phyloP scores from a whole-genome alignment of 2,329 filamentous ascomycete genomes.

The Nigrospora sphaerica region DNA sequence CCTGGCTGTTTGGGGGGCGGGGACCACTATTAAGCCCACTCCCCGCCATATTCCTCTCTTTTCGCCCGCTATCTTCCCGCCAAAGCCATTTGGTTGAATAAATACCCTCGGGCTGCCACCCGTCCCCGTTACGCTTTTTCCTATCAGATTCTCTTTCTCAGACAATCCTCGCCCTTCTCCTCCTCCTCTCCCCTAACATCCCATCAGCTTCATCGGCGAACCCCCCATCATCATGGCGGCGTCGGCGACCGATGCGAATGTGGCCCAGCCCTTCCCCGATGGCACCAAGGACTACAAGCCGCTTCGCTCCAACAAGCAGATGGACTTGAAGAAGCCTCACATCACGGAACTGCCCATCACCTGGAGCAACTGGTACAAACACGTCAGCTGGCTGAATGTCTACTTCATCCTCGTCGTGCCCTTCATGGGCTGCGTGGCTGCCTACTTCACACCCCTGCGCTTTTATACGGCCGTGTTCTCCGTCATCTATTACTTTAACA shows the following conservation, averaged over 20 bases:
- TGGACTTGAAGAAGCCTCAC: conserved; percentile 64
- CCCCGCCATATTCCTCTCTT: too few relatives aligned
- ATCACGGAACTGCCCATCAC: conserved; percentile 81
- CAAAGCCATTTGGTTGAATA: background rate
- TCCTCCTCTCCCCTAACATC: background rate
- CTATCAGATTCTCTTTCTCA: background rate
- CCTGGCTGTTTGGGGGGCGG: too few relatives aligned
- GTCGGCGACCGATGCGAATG: conserved; percentile 29
- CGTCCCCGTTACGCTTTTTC: background rate
- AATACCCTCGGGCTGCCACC: background rate
- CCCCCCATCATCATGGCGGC: background rate
- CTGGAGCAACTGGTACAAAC: conserved; percentile 78
- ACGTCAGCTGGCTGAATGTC: conserved; percentile 91
- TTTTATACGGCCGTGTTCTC: conserved; percentile 34
- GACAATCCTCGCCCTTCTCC: background rate
- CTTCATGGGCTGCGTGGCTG: conserved; percentile 61
- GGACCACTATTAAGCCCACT: too few relatives aligned
- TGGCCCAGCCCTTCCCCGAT: conserved; percentile 36
- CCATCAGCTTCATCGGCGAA: background rate
- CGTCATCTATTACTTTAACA: conserved; percentile 27
- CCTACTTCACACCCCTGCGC: conserved; percentile 65
- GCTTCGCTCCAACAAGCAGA: conserved; percentile 32
- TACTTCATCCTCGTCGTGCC: conserved; percentile 74
- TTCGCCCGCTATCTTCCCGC: too few relatives aligned
- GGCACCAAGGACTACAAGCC: conserved; percentile 51